Base-by-base conservation (phyloP, 1,284 basidiomycete species). In the Neolentinus lepideus region DNA sequence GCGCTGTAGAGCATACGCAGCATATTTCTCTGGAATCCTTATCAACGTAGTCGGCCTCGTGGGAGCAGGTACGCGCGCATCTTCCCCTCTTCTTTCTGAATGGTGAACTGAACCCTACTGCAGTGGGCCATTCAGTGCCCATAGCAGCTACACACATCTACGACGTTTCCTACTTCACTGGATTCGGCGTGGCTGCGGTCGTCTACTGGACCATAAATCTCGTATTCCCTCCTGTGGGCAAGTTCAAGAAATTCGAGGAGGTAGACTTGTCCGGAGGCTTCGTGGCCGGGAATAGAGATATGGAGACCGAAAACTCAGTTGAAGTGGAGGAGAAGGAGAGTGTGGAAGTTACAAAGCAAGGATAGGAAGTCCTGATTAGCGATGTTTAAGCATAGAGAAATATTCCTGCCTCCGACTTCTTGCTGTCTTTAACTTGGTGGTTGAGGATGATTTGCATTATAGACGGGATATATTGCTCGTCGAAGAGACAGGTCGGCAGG, bases 21-120 rank as follows among this genome's bases (percentile, higher is more conserved):
- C 84, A 1, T 88, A 92, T 67, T 75, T 90, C 54, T 68, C 83
- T 16, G 90, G 92, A 19, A 90, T 94, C 60, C 75, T 88, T 19
- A 87, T 92, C 71, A 93, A 92, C 65, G 83, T 90, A 9, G 84
- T 91, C 24, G 90, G 84, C 14, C 83, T 88, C 65, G 80, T 81
- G 9, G 80, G 85, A 38, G 83, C 83, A 2, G 80, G 80, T 75
- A 64, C 62, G 70, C 79, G 8, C 19, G 38, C 19, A 43, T 43
- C 3, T 43, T n/a, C 3, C 6, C 16, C 6, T 43, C 8, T 4
- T 16, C 8, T 43, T 21, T 43, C 38, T n/a, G 38, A 4, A 43
- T 21, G 38, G 6, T 21, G 12, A 8, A 10, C n/a, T 16, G 51
- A 56, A 55, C 59, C 55, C 48, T 56, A 59, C 62, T 57, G 24